A percentile compares a stretch with the other conserved stretches of the same genome.
These are phyloP conservation scores for Hyaloscypha bicolor DNA, from an alignment of 495 filamentous ascomycete genomes.

Conservation along the genomic window DNA sequence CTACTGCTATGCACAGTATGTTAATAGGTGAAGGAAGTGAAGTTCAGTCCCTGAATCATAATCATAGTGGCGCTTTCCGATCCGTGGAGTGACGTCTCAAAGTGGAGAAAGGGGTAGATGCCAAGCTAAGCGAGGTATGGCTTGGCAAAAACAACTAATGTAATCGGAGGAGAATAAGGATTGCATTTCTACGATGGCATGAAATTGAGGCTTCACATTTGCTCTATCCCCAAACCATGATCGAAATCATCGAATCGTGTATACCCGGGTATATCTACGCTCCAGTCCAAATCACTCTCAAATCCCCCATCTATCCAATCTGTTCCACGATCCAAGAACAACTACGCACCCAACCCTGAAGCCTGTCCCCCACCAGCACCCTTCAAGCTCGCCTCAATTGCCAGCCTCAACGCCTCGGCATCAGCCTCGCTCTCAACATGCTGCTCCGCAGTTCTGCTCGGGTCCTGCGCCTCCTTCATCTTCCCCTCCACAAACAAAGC, in stretches of 20 bases:
- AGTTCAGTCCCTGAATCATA: no score
- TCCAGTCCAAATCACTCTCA: constrained; percentile 1
- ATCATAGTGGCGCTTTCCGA: no score
- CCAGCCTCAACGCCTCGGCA: constrained; percentile 48
- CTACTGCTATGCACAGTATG: no score
- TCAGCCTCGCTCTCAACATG: constrained; percentile 36
- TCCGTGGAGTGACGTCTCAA: not conserved
- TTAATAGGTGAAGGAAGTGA: no score
- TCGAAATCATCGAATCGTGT: not conserved
- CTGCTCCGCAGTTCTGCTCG: constrained; percentile 14
- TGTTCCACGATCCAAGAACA: not conserved
- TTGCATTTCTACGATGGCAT: not conserved
- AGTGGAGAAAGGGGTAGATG: not conserved
- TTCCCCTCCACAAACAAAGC: constrained; percentile 16
- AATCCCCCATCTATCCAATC: not conserved
- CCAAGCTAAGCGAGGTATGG: not conserved
- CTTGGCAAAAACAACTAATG: not conserved
- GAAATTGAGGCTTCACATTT: not conserved
- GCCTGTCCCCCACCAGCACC: not conserved
- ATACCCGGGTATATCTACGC: constrained; percentile 12
- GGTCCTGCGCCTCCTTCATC: constrained; percentile 15
- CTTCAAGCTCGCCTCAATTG: constrained; percentile 51
- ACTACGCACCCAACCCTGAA: constrained; percentile 6
- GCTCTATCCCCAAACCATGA: not conserved
- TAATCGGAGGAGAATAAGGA: no score